Base-by-base conservation (phyloP, 805 yeast genomes). In the Teunomyces kruisii region DNA sequence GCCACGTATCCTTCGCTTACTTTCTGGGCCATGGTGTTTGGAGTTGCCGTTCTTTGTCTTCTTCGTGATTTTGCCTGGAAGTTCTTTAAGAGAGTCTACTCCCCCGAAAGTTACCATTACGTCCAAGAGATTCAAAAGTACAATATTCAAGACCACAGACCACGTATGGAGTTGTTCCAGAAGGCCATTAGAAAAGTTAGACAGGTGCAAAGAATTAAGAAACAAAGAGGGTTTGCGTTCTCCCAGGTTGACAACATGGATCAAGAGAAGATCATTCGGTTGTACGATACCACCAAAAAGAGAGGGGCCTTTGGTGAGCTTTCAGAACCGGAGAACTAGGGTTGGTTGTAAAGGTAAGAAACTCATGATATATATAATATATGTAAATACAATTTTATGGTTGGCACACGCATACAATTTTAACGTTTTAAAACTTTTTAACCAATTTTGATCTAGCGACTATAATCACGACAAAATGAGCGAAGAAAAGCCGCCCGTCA, bases 191-290 rank as follows among this genome's bases (percentile, higher is more conserved):
- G 98, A 60, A 94, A 90, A 61, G 98, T 94, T 17, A 84, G 99
- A 67, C 99, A 95, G 67, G 98, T 94, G 31, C 96, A 92, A 65
- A 80, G 99, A 65, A 92, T 94, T 88, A 87, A 95, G 63, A 94
- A 94, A 60, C 99, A 94, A 68, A 83, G 98, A 68, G 99, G 99
- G 5, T 94, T 88, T 74, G 99, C 99, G 1, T 94, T 94, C 58
- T 90, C 97, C 6, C 98, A 94, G 65, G 90, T 87, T 39, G 96
- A 89, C 51, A 69, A 69, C 45, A 96, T 88, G 62, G 96, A 96
- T 30, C 97, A 91, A 68, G 97, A 90, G 53, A 83, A 84, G 59
- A 80, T 94, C 49, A 85, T 94, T 40, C 79, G 98, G 57, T 88
- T 95, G 73, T 94, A 94, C 58, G 99, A 94, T 65, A 92, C 98